Percentiles rank a stretch among this genome's conserved stretches.
Conservation (phyloP, 257 asterid genomes). For the Linaria vulgaris region DNA sequence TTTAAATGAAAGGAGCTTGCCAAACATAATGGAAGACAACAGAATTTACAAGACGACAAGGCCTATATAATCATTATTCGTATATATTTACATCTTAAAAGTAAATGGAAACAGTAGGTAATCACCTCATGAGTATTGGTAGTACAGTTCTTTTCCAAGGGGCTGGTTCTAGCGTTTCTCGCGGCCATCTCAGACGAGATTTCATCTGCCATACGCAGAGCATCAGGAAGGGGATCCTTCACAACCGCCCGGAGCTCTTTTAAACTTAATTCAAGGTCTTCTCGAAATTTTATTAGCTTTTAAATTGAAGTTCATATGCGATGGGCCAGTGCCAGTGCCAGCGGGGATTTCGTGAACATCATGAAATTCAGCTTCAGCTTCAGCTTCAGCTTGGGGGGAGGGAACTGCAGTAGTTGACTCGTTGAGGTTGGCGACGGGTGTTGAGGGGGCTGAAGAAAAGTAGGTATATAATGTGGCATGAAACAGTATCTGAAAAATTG, state of each 20-base stretch:
- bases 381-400: too few species aligned
- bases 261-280: slow-evolving; percentile 52
- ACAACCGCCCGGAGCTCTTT: slow-evolving; percentile 63
- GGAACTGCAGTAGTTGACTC: not conserved
- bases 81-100: too few species aligned
- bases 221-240: slow-evolving; percentile 83
- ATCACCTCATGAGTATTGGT: slow-evolving; percentile 59
- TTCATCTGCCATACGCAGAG: slow-evolving; percentile 48
- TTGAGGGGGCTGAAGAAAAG: not conserved
- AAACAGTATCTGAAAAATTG: too few species aligned
- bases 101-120: not conserved
- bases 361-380: slow-evolving; percentile 49
- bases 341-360: slow-evolving; percentile 38
- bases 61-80: too few species aligned
- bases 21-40: too few species aligned
- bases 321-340: too few species aligned
- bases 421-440: not conserved
- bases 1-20: too few species aligned
- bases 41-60: too few species aligned
- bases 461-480: too few species aligned
- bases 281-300: slow-evolving; percentile 46
- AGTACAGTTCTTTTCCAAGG: slow-evolving; percentile 53
- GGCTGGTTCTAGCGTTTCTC: too few species aligned
- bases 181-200: slow-evolving; percentile 22
- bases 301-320: slow-evolving; percentile 23